Base-by-base conservation (phyloP, 2,329 filamentous ascomycete species). In the Neocucurbitaria cava region DNA sequence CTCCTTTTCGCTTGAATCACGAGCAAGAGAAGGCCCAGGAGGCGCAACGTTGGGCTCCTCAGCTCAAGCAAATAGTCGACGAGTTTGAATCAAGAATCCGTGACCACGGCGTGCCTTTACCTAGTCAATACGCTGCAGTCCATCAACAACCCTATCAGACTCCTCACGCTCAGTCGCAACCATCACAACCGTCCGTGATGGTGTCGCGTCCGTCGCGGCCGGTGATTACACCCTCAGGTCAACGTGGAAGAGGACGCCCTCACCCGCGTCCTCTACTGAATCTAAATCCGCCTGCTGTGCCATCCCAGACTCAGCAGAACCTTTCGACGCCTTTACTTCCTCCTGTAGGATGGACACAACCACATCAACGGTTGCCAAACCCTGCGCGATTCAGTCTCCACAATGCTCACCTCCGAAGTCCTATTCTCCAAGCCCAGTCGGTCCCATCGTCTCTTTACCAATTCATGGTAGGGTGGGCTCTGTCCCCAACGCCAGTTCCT, bases 341-440 rank as follows among this genome's bases (percentile, higher is more conserved):
- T 40, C 72, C 63, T 17, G 54, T 61, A 1, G 72, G 72, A 8
- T 60, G 58, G 17, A 43, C 51, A 31, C 75, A 73, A 21, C 57
- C 76, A 3, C 73, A 77, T 53, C 77, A 77, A 28, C 72, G 75
- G 10, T 66, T 74, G 21, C 78, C 82, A 3, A 75, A 81, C 52
- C 80, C 83, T 18, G 69, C 73, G 21, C 66, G 76, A 7, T 78
- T 77, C 24, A 81, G 79, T n/a, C 74, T 88, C 7, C 87, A 89
- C 63, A 84, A 87, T 70, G 80, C 82, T 40, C 78, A 85, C 64
- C 74, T 87, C 24, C 80, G 81, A 21, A 85, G 82, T 59, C 85
- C 85, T 3, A 59, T 77, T 1, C 76, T 84, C 24, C 66, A 66
- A 33, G 64, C 76, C 15, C 43, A 53, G n/a, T 24, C 47, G n/a